phyloP scores from a whole-genome alignment of 176 grass and related monocot genomes.

The Rhipidocladum racemiflorum region DNA sequence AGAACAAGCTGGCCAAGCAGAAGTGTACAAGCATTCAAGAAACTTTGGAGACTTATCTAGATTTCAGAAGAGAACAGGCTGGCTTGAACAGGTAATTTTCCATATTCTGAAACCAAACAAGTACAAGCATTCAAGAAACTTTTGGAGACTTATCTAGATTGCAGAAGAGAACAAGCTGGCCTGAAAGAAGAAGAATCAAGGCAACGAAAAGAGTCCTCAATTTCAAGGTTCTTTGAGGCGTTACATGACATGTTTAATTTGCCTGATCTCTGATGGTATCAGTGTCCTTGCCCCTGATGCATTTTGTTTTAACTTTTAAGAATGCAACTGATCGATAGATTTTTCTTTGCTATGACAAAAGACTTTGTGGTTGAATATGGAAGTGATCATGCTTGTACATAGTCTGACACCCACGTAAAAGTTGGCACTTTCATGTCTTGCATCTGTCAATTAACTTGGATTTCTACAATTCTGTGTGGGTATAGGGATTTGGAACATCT shows the following conservation, averaged over 20 bases:
- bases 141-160: neutral
- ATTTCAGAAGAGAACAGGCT: neutral
- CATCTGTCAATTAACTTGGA: neutral
- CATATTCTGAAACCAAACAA: neutral
- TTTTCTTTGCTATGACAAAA: neutral
- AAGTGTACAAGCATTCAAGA: neutral
- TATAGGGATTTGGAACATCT: neutral
- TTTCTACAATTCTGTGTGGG: neutral
- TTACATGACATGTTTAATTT: neutral
- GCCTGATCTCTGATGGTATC: neutral
- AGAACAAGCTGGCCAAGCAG: neutral
- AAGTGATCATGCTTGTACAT: neutral
- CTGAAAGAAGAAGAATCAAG: neutral
- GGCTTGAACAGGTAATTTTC: neutral
- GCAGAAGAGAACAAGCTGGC: neutral
- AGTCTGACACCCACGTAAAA: neutral
- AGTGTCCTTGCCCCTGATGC: conserved; percentile 3
- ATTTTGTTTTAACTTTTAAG: neutral
- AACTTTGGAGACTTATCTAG: neutral
- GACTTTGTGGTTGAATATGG: neutral
- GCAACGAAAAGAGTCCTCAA: neutral
- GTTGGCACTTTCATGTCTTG: neutral
- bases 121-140: neutral
- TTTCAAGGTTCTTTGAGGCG: neutral
- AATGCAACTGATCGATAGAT: neutral